Percentiles rank a stretch among this genome's conserved stretches.
These are phyloP conservation scores for Colletotrichum tofieldiae DNA, from an alignment of 2,329 filamentous ascomycete species.

Conservation along the genomic window DNA sequence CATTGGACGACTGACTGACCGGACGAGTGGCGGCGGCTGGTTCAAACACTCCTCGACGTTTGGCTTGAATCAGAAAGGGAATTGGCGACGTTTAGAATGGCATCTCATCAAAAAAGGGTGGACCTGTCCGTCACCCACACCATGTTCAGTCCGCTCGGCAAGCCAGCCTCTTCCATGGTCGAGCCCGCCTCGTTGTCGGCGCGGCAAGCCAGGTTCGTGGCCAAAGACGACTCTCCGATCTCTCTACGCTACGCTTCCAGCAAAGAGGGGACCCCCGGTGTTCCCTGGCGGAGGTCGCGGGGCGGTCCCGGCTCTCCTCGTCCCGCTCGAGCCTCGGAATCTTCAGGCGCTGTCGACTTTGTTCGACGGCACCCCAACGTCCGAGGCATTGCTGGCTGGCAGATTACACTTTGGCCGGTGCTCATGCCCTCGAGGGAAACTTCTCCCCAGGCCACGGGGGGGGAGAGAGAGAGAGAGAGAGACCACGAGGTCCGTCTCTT, in stretches of 20 bases:
- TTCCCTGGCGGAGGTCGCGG: slow-evolving; percentile 11
- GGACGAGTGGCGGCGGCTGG: neutral
- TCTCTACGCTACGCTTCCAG: neutral
- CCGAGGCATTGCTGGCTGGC: neutral
- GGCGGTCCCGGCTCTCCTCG: slow-evolving; percentile 1
- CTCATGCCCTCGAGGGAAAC: neutral
- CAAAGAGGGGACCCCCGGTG: neutral
- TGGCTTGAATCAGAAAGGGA: neutral
- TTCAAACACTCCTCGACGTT: neutral
- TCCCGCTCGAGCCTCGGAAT: neutral
- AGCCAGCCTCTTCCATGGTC: neutral
- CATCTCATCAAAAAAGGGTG: neutral
- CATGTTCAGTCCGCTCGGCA: too few species aligned
- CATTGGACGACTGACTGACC: neutral
- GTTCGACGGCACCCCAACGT: neutral
- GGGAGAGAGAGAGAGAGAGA: too few species aligned
- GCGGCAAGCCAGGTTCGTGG: neutral
- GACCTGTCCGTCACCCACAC: neutral
- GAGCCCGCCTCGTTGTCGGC: neutral
- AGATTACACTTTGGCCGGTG: neutral
- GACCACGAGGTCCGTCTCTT: neutral
- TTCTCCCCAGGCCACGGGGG: too few species aligned
- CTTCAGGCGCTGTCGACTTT: neutral
- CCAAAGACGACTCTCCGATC: neutral
- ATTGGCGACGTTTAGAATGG: neutral